These are phyloP conservation scores for Calvatia gigantea DNA, from an alignment of 768 basidiomycete genomes.

Conservation along the genomic window DNA sequence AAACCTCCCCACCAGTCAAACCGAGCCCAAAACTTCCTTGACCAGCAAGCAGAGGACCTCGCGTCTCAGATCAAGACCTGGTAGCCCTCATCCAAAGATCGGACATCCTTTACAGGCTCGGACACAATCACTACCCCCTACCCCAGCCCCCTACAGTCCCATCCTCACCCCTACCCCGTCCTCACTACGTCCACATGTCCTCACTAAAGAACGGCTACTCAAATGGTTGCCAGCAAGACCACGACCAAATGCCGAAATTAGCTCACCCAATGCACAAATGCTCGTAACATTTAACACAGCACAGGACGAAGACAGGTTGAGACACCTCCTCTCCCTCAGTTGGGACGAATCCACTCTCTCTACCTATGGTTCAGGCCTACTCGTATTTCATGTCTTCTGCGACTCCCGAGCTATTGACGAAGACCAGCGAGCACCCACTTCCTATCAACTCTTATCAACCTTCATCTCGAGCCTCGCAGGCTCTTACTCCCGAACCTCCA, in stretches of 20 bases:
- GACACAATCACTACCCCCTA: background rate
- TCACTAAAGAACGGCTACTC: conserved; percentile 20
- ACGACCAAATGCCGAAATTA: background rate
- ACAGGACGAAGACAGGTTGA: conserved; percentile 19
- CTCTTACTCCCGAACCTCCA: conserved; percentile 25
- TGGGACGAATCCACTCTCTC: conserved; percentile 29
- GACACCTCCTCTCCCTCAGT: too few species aligned
- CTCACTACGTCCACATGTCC: conserved; percentile 21
- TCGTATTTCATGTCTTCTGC: conserved; percentile 38
- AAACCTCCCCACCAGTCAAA: background rate
- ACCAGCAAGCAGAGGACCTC: too few species aligned
- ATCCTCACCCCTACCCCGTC: conserved; percentile 18
- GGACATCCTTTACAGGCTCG: background rate
- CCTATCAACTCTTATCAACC: conserved; percentile 18
- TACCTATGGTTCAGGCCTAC: conserved; percentile 34
- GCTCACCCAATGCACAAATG: conserved; percentile 15
- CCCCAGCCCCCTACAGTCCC: background rate
- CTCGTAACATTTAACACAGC: conserved; percentile 19
- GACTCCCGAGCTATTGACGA: conserved; percentile 29
- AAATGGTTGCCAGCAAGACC: conserved; percentile 21
- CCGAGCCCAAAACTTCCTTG: background rate
- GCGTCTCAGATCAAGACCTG: too few species aligned
- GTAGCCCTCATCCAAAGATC: too few species aligned
- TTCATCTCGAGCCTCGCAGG: conserved; percentile 31
- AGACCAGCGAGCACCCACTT: conserved; percentile 23